A percentile compares a stretch with the other conserved stretches of the same genome.
phyloP scores from a whole-genome alignment of 2,329 filamentous ascomycete species.

The Calonectria honghensis region DNA sequence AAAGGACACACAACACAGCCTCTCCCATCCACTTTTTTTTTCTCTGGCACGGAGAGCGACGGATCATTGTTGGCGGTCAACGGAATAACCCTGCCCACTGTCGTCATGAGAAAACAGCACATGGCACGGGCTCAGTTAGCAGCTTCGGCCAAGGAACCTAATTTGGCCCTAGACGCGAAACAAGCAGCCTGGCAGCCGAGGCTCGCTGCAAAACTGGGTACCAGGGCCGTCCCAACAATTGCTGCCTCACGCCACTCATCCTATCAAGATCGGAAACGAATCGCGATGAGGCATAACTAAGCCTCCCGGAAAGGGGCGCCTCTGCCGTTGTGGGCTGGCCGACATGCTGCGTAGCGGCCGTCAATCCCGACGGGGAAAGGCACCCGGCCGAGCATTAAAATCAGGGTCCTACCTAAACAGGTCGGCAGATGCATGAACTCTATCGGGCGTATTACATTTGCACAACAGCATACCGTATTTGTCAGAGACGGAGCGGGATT shows the following conservation, averaged over 20 bases:
- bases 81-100: constrained; percentile 29
- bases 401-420: constrained; percentile 14
- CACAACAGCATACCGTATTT: not conserved
- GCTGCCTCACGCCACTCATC: constrained; percentile 18
- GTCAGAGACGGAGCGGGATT: not conserved
- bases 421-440: constrained; percentile 3
- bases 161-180: constrained; percentile 14
- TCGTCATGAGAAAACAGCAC: constrained; percentile 34
- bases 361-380: not conserved
- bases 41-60: not conserved
- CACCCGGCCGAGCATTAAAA: not conserved
- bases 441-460: not conserved
- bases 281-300: not conserved
- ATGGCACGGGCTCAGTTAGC: constrained; percentile 12
- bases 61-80: constrained; percentile 20
- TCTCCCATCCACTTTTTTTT: constrained; percentile 22
- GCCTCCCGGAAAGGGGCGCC: not conserved
- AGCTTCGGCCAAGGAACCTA: constrained; percentile 27
- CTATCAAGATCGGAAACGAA: not conserved
- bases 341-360: not conserved
- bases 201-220: constrained; percentile 18
- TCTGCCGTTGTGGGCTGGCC: not conserved
- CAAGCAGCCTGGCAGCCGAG: constrained; percentile 2
- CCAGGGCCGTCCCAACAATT: constrained; percentile 28
- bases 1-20: not conserved